Conservation (phyloP, 75 land plant genomes). For the Selaginella moellendorffii region DNA sequence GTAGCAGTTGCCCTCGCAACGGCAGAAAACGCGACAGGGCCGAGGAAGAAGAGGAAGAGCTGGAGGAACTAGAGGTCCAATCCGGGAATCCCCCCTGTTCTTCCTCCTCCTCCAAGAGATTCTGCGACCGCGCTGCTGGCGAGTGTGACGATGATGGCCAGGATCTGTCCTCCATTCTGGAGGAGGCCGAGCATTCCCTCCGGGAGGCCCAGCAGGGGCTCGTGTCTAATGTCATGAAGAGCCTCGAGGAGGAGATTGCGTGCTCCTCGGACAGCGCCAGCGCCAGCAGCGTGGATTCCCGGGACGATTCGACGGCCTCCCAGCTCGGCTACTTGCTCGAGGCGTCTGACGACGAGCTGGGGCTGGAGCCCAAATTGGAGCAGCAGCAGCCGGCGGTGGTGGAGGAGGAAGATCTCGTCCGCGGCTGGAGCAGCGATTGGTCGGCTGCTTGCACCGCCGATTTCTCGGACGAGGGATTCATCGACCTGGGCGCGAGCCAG, state of each 20-base stretch:
- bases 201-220: not conserved
- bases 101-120: not conserved
- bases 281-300: not conserved
- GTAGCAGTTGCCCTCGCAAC: too few species aligned
- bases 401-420: not conserved
- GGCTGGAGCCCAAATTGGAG: not conserved
- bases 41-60: not conserved
- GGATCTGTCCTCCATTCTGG: not conserved
- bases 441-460: too few species aligned
- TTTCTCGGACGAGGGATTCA: not conserved
- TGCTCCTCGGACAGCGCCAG: not conserved
- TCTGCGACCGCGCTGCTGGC: not conserved
- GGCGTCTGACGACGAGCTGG: not conserved
- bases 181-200: not conserved
- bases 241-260: not conserved
- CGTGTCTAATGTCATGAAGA: not conserved
- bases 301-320: too few species aligned
- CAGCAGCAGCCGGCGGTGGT: not conserved
- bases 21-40: not conserved
- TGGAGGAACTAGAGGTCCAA: too few species aligned
- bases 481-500: not conserved
- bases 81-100: too few species aligned
- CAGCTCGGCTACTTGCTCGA: not conserved
- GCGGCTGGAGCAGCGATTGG: too few species aligned
- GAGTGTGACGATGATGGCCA: too few species aligned